phyloP scores from a whole-genome alignment of 768 basidiomycete genomes.

The Podaxis sp. region DNA sequence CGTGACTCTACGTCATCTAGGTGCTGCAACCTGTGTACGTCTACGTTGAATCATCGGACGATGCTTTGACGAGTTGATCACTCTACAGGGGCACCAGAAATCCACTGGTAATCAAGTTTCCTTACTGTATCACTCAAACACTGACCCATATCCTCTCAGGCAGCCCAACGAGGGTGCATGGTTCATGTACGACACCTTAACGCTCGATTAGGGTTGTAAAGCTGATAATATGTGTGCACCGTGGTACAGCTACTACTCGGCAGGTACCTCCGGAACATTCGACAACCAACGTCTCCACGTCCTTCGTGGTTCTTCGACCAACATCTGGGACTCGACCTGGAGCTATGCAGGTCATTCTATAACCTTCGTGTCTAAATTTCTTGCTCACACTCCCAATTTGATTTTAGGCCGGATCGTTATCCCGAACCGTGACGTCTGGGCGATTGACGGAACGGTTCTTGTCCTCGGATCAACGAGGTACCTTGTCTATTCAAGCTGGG shows the following conservation, averaged over 20 bases:
- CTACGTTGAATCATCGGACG: neutral
- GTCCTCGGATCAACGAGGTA: constrained; percentile 24
- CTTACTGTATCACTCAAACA: neutral
- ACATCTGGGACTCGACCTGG: constrained; percentile 32
- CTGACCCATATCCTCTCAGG: neutral
- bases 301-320: constrained; percentile 28
- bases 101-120: constrained; percentile 23
- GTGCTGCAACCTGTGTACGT: constrained; percentile 16
- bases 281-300: constrained; percentile 33
- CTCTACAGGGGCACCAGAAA: constrained; percentile 30
- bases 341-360: constrained; percentile 24
- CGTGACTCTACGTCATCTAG: constrained; percentile 15
- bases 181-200: constrained; percentile 16
- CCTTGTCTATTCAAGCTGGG: constrained; percentile 32
- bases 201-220: neutral
- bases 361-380: neutral
- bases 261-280: constrained; percentile 28
- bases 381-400: neutral
- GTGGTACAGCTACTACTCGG: constrained; percentile 27
- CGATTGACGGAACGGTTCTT: constrained; percentile 32
- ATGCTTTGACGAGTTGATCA: neutral
- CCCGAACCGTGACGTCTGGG: constrained; percentile 33
- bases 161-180: constrained; percentile 26
- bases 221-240: neutral
- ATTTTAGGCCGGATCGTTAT: constrained; percentile 27